phyloP scores from a whole-genome alignment of 2,329 filamentous ascomycete genomes.

The Ceratocystis colombiana region DNA sequence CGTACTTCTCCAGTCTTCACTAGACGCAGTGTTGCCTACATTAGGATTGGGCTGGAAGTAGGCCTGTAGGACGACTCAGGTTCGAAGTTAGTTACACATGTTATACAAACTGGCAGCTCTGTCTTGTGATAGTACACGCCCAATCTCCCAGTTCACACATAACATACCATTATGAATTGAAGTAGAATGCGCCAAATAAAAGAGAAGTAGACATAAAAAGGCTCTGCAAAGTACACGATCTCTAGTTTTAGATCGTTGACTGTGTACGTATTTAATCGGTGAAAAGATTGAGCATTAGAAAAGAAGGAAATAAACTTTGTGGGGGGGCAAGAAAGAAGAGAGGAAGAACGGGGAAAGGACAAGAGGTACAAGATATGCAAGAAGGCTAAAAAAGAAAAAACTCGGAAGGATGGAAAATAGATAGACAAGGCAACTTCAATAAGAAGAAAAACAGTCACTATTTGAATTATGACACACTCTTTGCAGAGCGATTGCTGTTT shows the following conservation, averaged over 20 bases:
- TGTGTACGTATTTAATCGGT: background rate
- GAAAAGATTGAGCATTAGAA: background rate
- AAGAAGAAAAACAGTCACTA: background rate
- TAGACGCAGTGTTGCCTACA: constrained; percentile 61
- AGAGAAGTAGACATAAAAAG: constrained; percentile 20
- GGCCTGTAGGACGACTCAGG: constrained; percentile 10
- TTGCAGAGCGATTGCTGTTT: background rate
- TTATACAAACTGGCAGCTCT: background rate
- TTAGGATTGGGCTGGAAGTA: constrained; percentile 33
- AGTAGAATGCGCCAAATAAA: constrained; percentile 13
- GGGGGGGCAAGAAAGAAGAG: background rate
- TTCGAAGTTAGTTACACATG: background rate
- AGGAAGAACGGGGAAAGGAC: background rate
- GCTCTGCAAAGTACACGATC: constrained; percentile 11
- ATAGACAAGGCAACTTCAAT: background rate
- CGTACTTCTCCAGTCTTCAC: constrained; percentile 77
- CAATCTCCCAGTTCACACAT: background rate
- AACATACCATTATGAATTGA: constrained; percentile 21
- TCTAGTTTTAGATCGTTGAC: background rate
- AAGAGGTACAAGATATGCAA: background rate
- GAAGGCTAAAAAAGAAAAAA: background rate
- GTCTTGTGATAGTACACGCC: background rate
- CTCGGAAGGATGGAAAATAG: background rate
- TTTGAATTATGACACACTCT: constrained; percentile 9
- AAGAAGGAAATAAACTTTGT: background rate